Base-by-base conservation (phyloP, 176 grass and related monocot species). In the Carex scoparia region DNA sequence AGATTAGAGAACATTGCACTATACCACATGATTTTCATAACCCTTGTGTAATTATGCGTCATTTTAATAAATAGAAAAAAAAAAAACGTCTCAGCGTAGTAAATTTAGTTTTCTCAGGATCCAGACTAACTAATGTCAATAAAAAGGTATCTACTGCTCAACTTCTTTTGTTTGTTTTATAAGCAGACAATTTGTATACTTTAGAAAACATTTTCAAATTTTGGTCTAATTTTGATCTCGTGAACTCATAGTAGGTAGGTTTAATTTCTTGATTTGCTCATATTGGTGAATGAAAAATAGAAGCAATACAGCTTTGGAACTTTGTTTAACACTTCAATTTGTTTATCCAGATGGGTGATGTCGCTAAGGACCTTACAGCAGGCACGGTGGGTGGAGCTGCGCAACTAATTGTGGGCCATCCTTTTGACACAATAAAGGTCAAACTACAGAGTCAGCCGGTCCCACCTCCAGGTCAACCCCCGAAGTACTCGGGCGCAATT, bases 371-470 rank as follows among this genome's bases (percentile, higher is more conserved):
- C 90, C 81, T 97, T 71, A 85, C 92, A 60, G 88, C 92, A 62
- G 94, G 92, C 65, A 94, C 94, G 37, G 87, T 97, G 37, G 92
- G 94, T 6, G 92, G 94, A 55, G 90, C 88, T 19, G 94, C 90
- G 10, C 90, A 92, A 88, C 85, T 97, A 30, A 79, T 97, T 11
- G 92, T 92, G 2, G 92, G 94, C 71, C 92, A 97, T 86, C 94
- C 94, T 30, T 97, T 97, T 75, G 94, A 97, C 84, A 94, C 94
- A 53, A 92, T 94, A 86, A 92, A 94, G 87, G 92, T 97, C 40
- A 97, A 97, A 91, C 94, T 97, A 32, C 92, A 94, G 84, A 94
- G 92, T 82, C 94, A 97, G 71, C 88, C 94, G 0, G 86, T 86
- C 11, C 92, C 92, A 11, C 74, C 81, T 7, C 90, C 90, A 0